Percentiles rank a stretch among this genome's conserved stretches.
Evolutionary conservation across 225 moss, liverwort and hornwort genomes (phyloP).

Genomic region (Pseudisothecium myosuroides): DNA sequence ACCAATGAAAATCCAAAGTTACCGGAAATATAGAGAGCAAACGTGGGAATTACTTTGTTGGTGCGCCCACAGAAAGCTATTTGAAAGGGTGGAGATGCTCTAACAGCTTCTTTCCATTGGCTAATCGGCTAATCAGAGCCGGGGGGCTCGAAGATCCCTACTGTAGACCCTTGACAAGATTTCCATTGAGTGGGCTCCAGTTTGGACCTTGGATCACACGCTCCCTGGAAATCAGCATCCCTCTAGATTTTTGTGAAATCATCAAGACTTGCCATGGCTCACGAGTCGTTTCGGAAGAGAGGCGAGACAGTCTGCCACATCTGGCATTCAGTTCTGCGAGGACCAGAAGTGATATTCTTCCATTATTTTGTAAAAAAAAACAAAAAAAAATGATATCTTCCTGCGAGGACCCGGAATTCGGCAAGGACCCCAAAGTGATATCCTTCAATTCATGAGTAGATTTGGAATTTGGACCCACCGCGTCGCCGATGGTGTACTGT

Average conservation of each 20-base stretch:
- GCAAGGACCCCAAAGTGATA: too few relatives aligned
- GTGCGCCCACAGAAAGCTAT: not conserved
- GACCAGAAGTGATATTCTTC: too few relatives aligned
- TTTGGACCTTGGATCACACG: too few relatives aligned
- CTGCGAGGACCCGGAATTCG: not conserved
- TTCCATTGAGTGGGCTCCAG: too few relatives aligned
- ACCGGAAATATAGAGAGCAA: accelerated
- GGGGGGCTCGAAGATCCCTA: too few relatives aligned
- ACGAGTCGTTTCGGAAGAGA: not conserved
- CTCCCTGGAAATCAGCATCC: not conserved
- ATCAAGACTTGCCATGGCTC: too few relatives aligned
- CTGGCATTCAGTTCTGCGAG: not conserved
- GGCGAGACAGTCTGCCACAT: not conserved
- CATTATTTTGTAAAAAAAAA: too few relatives aligned
- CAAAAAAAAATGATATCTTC: too few relatives aligned
- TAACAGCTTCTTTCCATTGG: not conserved
- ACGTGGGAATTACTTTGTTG: not conserved
- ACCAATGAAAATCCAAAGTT: not conserved
- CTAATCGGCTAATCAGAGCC: too few relatives aligned
- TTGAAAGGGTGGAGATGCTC: not conserved
- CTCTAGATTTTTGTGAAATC: too few relatives aligned
- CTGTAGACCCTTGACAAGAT: too few relatives aligned
- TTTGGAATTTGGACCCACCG: not conserved
- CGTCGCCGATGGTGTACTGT: not conserved
- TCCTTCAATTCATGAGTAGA: too few relatives aligned